Evolutionary conservation across 768 basidiomycete genomes (phyloP), one percentile per base, ranked within the genome.

Genomic region (Chalciporus piperatus): DNA sequence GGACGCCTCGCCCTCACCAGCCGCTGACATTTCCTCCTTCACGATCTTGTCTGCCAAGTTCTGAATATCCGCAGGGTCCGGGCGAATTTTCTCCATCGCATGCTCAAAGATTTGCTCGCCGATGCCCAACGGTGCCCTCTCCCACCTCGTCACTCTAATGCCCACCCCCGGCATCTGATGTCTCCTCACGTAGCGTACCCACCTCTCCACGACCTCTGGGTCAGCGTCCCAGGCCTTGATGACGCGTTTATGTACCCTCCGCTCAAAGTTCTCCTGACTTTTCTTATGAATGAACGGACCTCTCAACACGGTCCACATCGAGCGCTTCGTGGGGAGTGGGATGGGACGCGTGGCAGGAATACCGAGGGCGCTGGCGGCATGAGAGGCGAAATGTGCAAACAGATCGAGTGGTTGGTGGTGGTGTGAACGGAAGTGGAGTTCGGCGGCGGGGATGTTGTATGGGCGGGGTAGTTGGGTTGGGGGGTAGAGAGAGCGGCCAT

Each of bases 221-320:
- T 94, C 79, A 16, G 93, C 83, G 69, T 98, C 96, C 78, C 82
- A 98, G 0, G 93, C 89, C 70, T 93, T 95, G 71, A 98, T 83
- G 35, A 80, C 80, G 11, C 95, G 81, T 63, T 89, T 90, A 64
- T 95, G 89, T 47, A 86, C 84, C 60, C 76, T 80, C 23, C 91
- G 75, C 67, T 93, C 87, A 67, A 96, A 98, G 71, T 98, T 98
- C 74, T 98, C 94, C 70, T 98, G 94, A 16, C 80, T 74, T 71
- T 96, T 97, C 65, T 98, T 98, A 69, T 95, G 87, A 6, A 82
- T 85, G 65, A 98, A 98, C 10, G 96, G 95, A 4, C 83, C 80
- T 32, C 86, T 81, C 9, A 79, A 76, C 16, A 97, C 94, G 0
- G 96, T 97, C 85, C 90, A 92, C 10, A 97, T 72, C 5, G 79